Base-by-base conservation (phyloP, 805 yeast genomes). In the Lipomyces japonicus region DNA sequence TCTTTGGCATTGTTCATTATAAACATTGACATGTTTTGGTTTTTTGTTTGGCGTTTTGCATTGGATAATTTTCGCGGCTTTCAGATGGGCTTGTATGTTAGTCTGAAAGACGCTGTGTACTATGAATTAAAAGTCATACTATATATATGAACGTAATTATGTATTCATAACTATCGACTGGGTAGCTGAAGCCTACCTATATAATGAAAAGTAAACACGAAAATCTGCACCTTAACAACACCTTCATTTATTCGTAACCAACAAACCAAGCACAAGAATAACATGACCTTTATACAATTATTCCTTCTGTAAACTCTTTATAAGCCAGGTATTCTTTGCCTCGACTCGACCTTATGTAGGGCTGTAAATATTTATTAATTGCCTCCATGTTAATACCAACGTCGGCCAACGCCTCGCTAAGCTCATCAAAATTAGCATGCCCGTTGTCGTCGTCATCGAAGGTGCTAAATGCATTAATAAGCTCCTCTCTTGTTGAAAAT, bases 261-360 rank as follows among this genome's bases (percentile, higher is more conserved):
- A n/a, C n/a, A n/a, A n/a, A n/a, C n/a, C n/a, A n/a, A n/a, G n/a
- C n/a, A n/a, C n/a, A n/a, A n/a, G n/a, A n/a, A n/a, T n/a, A n/a
- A n/a, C n/a, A n/a, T n/a, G n/a, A n/a, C n/a, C 36, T 32, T 46
- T 48, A 57, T 16, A 64, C 70, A 7, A 65, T 62, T 21, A 71
- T 75, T 2, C 79, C 77, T 46, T 77, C 77, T 31, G 86, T 67
- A 71, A 89, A 85, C 52, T 77, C 79, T 30, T 75, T 71, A 3
- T 84, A 87, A 59, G 76, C 67, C 61, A 89, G 84, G 22, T 75
- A 62, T 49, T 71, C 73, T 47, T 77, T 77, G 0, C 54, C 86
- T 85, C 50, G 80, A 74, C 66, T 80, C 69, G 52, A 74, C 79
- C 55, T 75, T 26, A 75, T 73, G 64, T 83, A 88, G 4, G 78